Percentiles rank a stretch among this genome's conserved stretches.
These are phyloP conservation scores for Leccinum rimulosum DNA, from an alignment of 768 basidiomycete genomes.

Conservation along the genomic window DNA sequence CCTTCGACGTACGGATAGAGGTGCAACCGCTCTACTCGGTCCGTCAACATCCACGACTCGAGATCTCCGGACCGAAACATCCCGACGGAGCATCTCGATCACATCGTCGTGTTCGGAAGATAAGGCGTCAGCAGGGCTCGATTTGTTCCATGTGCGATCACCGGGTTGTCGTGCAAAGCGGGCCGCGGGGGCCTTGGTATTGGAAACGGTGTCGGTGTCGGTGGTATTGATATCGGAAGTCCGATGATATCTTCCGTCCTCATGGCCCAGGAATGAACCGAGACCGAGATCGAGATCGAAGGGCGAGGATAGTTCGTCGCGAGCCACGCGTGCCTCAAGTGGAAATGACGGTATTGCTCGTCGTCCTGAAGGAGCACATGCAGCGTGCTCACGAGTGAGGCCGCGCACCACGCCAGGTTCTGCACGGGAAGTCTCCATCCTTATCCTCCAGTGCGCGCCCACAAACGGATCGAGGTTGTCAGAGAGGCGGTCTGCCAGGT, in stretches of 20 bases:
- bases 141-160: conserved; percentile 23
- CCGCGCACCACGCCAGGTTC: conserved; percentile 47
- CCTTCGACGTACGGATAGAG: conserved; percentile 25
- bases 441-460: conserved; percentile 56
- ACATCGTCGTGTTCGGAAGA: conserved; percentile 45
- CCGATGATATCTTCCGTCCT: neutral
- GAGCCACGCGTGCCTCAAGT: conserved; percentile 48
- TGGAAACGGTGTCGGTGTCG: neutral
- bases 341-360: conserved; percentile 12
- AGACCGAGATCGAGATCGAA: neutral
- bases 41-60: conserved; percentile 41
- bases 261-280: neutral
- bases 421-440: conserved; percentile 43
- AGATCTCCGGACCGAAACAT: conserved; percentile 44
- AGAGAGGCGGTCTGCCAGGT: conserved; percentile 39
- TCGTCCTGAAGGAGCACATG: conserved; percentile 32
- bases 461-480: conserved; percentile 40
- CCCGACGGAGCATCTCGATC: conserved; percentile 38
- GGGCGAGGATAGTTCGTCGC: conserved; percentile 51
- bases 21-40: conserved; percentile 37
- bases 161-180: neutral
- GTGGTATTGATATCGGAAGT: neutral
- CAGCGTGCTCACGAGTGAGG: conserved; percentile 46
- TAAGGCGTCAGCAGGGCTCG: conserved; percentile 36
- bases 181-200: neutral